phyloP scores from a whole-genome alignment of 2,329 filamentous ascomycete species.

The Periconia sp. region DNA sequence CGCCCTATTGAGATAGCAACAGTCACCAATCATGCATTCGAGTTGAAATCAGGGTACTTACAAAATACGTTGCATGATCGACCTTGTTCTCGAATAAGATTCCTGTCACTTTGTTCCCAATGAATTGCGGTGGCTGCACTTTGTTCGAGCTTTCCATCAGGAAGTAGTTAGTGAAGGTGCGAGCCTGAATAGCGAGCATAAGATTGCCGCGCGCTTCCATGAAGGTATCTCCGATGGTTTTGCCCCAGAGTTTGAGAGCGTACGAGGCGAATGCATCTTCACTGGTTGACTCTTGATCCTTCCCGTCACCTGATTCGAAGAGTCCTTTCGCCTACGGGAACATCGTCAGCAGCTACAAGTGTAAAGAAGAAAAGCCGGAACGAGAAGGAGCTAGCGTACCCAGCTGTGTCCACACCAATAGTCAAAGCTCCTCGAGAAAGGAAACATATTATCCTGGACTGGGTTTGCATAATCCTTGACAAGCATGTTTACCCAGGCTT shows the following conservation, averaged over 20 bases:
- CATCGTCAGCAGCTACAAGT: too few species aligned
- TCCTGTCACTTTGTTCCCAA: conserved; percentile 77
- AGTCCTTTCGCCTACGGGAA: conserved; percentile 93
- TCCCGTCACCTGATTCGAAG: conserved; percentile 75
- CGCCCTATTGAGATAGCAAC: too few species aligned
- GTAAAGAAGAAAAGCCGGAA: too few species aligned
- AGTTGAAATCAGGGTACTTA: too few species aligned
- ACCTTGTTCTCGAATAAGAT: conserved; percentile 95
- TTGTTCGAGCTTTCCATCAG: conserved; percentile 75
- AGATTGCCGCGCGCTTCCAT: conserved; percentile 84
- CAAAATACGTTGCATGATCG: conserved; percentile 91
- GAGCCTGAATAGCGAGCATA: conserved; percentile 78
- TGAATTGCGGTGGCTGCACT: conserved; percentile 76
- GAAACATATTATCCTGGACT: conserved; percentile 67
- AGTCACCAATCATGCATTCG: too few species aligned
- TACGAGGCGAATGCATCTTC: conserved; percentile 92
- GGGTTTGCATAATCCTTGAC: conserved; percentile 87
- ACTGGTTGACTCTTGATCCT: conserved; percentile 88
- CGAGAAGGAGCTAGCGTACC: too few species aligned
- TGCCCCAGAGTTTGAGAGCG: conserved; percentile 94
- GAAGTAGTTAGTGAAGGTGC: conserved; percentile 82
- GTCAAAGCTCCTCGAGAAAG: conserved; percentile 75
- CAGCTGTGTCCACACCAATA: too few species aligned
- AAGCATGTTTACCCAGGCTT: conserved; percentile 81
- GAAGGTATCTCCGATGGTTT: conserved; percentile 72